Conservation (phyloP, 2,329 filamentous ascomycete genomes). For the Fusarium sp. region DNA sequence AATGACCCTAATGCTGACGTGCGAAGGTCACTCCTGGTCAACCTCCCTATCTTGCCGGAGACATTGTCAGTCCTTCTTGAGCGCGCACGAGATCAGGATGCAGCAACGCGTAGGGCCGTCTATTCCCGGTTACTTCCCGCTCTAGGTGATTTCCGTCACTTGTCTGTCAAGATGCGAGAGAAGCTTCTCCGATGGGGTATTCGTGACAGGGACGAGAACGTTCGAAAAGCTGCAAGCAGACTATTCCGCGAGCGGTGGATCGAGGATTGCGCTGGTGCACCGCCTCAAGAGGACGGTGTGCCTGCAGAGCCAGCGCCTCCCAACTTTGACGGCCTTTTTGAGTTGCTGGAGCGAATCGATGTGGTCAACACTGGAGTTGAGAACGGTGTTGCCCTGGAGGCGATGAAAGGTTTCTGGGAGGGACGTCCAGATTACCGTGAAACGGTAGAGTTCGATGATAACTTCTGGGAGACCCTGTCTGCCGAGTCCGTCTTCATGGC, state of each 20-base stretch:
- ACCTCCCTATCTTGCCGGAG: conserved; percentile 85
- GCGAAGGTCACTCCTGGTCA: conserved; percentile 86
- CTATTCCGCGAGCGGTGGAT: conserved; percentile 98
- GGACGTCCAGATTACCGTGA: conserved; percentile 87
- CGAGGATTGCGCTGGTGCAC: conserved; percentile 85
- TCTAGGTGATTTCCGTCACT: conserved; percentile 91
- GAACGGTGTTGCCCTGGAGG: conserved; percentile 89
- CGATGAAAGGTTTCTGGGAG: conserved; percentile 97
- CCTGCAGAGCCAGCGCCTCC: conserved; percentile 71
- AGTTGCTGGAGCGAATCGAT: conserved; percentile 93
- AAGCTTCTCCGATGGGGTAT: conserved; percentile 96
- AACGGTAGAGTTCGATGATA: conserved; percentile 77
- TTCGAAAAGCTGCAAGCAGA: conserved; percentile 89
- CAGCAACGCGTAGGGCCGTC: conserved; percentile 83
- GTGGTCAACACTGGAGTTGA: conserved; percentile 91
- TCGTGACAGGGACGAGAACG: conserved; percentile 92
- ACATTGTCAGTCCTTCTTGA: conserved; percentile 91
- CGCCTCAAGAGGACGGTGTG: conserved; percentile 70
- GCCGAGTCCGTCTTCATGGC: conserved; percentile 92
- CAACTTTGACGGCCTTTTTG: conserved; percentile 85
- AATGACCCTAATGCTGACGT: conserved; percentile 97
- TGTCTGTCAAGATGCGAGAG: conserved; percentile 94
- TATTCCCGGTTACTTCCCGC: conserved; percentile 90
- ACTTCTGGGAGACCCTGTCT: conserved; percentile 83
- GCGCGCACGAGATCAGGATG: conserved; percentile 88